Evolutionary conservation across 164 flowering plant species (phyloP), one percentile per base, ranked within the genome.

Genomic region (Berberis vulgaris): DNA sequence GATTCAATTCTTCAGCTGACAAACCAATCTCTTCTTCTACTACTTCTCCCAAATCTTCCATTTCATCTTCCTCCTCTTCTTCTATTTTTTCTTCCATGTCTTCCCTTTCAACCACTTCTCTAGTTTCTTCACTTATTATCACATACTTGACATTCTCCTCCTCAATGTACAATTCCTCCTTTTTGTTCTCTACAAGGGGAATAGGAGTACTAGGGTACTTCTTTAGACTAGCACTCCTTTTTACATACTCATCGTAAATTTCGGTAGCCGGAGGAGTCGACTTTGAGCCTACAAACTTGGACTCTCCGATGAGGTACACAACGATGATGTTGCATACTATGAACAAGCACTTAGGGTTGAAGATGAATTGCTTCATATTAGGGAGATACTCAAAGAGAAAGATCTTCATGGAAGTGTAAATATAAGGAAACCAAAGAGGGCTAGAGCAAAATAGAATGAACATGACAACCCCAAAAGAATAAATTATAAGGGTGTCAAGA

Each of bases 251-350:
- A 7, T 83, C 77, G 43, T 66, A 79, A 6, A 74, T 59, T 39
- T 77, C 76, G 5, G 54, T 53, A 41, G 78, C 61, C 7, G 74
- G 57, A 7, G 77, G 57, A 7, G 77, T 62, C 9, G 80, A 61
- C 4, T 55, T 42, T 9, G 85, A 74, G 46, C 78, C 71, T 10
- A 71, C 65, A 7, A 79, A 56, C 68, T 74, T 88, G 7, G 89
- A 86, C 45, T 86, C 86, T 49, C 83, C 71, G 6, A 84, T 61
- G 9, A 88, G 88, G 67, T 77, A 60, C 43, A 79, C 40, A 4
- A 88, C 72, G 2, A 88, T 88, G 45, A 80, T 67, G 62, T 85
- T 88, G 49, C 83, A 78, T 11, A 86, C 63, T 2, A 88, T 59
- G 71, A 88, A 88, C 63, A 84, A 63, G 54, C 63, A 75, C 67